Evolutionary conservation across 148 eudicot genomes (phyloP), one percentile per base, ranked within the genome.

Genomic region (Dysphania ambrosioides): DNA sequence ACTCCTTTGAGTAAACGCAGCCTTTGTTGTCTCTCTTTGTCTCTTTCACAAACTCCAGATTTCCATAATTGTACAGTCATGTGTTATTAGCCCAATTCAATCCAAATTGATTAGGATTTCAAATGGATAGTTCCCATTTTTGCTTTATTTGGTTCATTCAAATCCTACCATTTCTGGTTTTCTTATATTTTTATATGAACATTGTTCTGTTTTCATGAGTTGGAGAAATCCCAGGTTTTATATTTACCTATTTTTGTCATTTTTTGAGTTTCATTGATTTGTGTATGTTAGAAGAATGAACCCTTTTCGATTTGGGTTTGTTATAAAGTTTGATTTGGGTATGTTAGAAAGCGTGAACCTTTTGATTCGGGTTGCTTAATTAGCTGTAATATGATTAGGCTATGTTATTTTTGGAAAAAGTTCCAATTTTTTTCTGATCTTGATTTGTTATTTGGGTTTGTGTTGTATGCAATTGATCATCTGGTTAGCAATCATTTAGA

Each of bases 71-170:
- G 36, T 66, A n/a, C n/a, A 58, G 71, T 70, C 69, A 69, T 68
- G 65, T 74, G 74, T 41, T 74, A 61, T 6, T 76, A 57, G 74
- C 70, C 74, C 75, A 82, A 82, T 82, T 82, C 86, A 79, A 85
- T 75, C 82, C 72, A 79, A 82, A 83, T 56, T 60, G 80, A 82
- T 78, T 72, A 58, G 69, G 77, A 79, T 77, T 81, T 76, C 79
- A 75, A 70, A 65, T 74, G 80, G 67, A 56, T 71, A 74, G 23
- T 75, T 66, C 57, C 53, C 41, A 8, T 75, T 72, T 56, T 6
- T 19, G 47, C 59, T 61, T 32, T 41, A 10, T 61, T 38, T 63
- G 29, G 24, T 57, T 16, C 2, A 44, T 70, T 19, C 70, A 57
- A 34, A 29, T 32, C 44, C 71, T 69, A 31, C 73, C 41, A 41